phyloP scores from a whole-genome alignment of 2,329 filamentous ascomycete species.

The Scedosporium apiospermum region DNA sequence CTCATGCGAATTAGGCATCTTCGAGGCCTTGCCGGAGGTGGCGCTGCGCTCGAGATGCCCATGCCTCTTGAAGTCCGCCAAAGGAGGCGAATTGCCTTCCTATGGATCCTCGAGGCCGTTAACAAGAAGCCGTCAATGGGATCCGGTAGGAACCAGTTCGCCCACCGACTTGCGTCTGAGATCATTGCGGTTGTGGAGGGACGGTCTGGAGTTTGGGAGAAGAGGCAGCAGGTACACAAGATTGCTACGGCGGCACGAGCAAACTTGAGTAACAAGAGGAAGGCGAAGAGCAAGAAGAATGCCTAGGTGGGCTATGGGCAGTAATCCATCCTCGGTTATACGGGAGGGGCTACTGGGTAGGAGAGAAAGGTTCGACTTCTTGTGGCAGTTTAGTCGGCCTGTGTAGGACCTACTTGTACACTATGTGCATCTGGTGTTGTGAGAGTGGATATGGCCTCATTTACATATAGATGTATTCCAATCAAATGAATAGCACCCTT shows the following conservation, averaged over 20 bases:
- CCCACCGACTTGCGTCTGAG: conserved; percentile 74
- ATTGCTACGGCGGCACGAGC: conserved; percentile 66
- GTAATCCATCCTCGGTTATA: not conserved
- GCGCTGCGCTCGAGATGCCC: conserved; percentile 73
- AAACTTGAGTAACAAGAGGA: conserved; percentile 40
- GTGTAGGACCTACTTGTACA: conserved; percentile 1
- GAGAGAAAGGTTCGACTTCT: not conserved
- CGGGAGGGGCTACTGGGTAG: not conserved
- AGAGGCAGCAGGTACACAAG: conserved; percentile 69
- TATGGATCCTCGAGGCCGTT: conserved; percentile 84
- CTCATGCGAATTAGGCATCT: conserved; percentile 70
- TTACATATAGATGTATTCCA: not conserved
- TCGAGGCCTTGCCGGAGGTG: conserved; percentile 76
- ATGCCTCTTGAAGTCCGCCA: conserved; percentile 66
- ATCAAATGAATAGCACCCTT: not conserved
- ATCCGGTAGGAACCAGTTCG: conserved; percentile 63
- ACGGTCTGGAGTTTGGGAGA: conserved; percentile 74
- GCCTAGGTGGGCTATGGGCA: not conserved
- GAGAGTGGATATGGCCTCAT: not conserved
- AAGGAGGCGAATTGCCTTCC: conserved; percentile 66
- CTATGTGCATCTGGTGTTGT: not conserved
- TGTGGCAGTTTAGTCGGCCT: not conserved
- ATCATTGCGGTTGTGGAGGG: conserved; percentile 83
- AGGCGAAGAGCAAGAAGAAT: not conserved
- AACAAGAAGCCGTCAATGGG: conserved; percentile 66